Evolutionary conservation across 345 rosid species (phyloP).

Genomic region (Sonneratia caseolaris): DNA sequence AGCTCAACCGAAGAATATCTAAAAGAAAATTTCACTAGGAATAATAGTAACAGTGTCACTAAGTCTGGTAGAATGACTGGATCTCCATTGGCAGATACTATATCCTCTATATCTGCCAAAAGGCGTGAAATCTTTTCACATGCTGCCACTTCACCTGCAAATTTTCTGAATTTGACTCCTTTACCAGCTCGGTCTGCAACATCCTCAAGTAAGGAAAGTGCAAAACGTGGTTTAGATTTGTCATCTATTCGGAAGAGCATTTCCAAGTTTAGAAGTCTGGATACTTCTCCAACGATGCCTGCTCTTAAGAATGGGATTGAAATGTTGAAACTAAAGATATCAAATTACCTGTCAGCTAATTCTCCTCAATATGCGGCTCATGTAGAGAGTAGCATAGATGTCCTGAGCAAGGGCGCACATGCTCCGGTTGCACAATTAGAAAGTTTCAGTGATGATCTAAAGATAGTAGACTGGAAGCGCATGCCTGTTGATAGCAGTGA

Average conservation of each 20-base stretch:
- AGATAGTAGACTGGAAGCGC: conserved; percentile 7
- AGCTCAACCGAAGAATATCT: background rate
- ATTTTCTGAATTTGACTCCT: conserved; percentile 39
- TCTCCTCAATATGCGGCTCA: conserved; percentile 22
- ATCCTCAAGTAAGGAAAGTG: conserved; percentile 32
- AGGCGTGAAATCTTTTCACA: conserved; percentile 6
- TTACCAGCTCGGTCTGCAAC: conserved; percentile 37
- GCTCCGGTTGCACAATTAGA: conserved; percentile 33
- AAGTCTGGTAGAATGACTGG: conserved; percentile 1
- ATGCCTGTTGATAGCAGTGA: conserved; percentile 10
- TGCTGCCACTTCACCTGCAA: conserved; percentile 19
- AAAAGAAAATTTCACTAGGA: background rate
- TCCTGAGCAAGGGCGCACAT: conserved; percentile 10
- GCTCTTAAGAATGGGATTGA: conserved; percentile 37
- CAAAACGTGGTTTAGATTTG: conserved; percentile 24
- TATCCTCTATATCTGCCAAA: conserved; percentile 12
- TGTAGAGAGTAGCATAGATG: conserved; percentile 17
- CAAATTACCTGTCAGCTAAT: conserved; percentile 24
- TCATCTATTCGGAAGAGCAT: conserved; percentile 34
- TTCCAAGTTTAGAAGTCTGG: conserved; percentile 30
- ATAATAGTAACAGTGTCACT: conserved; percentile 1
- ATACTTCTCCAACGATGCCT: conserved; percentile 31
- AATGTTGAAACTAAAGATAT: conserved; percentile 34
- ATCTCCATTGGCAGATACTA: conserved; percentile 12
- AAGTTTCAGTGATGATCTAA: conserved; percentile 17